phyloP scores from a whole-genome alignment of 2,329 filamentous ascomycete genomes.

The Bipolaris gigantea region DNA sequence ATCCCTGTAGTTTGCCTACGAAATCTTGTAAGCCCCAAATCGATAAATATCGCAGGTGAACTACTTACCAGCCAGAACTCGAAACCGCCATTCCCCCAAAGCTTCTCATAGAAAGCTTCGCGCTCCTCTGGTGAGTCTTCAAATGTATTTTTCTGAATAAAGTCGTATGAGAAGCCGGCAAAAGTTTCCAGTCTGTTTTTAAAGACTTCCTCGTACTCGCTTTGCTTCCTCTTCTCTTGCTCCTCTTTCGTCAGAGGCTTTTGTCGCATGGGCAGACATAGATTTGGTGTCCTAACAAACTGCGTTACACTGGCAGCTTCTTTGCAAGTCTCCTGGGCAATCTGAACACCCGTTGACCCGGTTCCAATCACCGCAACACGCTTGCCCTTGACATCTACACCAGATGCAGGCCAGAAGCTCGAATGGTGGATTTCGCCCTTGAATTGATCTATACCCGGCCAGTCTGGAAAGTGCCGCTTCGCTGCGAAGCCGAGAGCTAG shows the following conservation, averaged over 20 bases:
- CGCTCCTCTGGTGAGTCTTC: slow-evolving; percentile 49
- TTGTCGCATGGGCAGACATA: slow-evolving; percentile 64
- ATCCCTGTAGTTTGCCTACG: slow-evolving; percentile 42
- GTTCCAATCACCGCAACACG: slow-evolving; percentile 65
- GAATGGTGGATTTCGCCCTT: slow-evolving; percentile 63
- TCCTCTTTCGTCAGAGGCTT: slow-evolving; percentile 53
- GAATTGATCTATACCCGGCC: slow-evolving; percentile 62
- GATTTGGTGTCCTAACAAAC: slow-evolving; percentile 69
- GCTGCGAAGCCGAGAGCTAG: slow-evolving; percentile 61
- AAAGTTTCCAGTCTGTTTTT: slow-evolving; percentile 56
- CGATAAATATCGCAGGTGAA: slow-evolving; percentile 12
- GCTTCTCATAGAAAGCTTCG: slow-evolving; percentile 48
- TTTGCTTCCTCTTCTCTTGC: slow-evolving; percentile 50
- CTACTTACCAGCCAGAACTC: slow-evolving; percentile 50
- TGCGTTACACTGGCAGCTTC: slow-evolving; percentile 57
- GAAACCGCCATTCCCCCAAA: slow-evolving; percentile 47
- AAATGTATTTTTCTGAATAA: slow-evolving; percentile 57
- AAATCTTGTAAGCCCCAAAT: not conserved
- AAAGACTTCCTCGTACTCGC: slow-evolving; percentile 54
- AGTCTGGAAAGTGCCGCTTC: slow-evolving; percentile 63
- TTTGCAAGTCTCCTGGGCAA: slow-evolving; percentile 62
- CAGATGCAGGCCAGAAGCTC: slow-evolving; percentile 62
- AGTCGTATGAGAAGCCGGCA: slow-evolving; percentile 63
- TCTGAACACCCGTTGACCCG: slow-evolving; percentile 66
- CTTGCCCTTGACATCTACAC: slow-evolving; percentile 61